Evolutionary conservation across 2,329 filamentous ascomycete genomes (phyloP).

Genomic region (Arthroderma sp.): DNA sequence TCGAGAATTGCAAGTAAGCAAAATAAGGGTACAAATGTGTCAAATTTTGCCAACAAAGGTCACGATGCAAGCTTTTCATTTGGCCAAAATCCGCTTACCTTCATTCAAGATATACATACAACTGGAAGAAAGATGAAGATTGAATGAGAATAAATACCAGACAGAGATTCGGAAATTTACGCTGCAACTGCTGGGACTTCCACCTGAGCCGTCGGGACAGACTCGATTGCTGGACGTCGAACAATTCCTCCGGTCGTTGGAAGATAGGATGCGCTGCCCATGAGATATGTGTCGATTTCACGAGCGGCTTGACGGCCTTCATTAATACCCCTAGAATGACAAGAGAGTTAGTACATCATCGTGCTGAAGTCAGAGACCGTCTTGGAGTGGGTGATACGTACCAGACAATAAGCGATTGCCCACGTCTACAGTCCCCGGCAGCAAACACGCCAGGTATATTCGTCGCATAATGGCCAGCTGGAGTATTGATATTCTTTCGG

Average conservation of each 20-base stretch:
- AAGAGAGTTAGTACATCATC: not conserved
- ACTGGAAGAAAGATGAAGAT: not conserved
- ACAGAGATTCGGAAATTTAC: conserved; percentile 8
- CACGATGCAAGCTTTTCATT: not conserved
- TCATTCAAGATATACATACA: not conserved
- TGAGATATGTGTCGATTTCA: conserved; percentile 81
- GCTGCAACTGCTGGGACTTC: conserved; percentile 22
- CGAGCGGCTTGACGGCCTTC: conserved; percentile 87
- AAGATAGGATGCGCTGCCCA: conserved; percentile 59
- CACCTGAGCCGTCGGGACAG: conserved; percentile 25
- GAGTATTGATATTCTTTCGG: conserved; percentile 93
- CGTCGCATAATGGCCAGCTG: conserved; percentile 74
- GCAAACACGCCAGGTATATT: conserved; percentile 83
- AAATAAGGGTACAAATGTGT: not conserved
- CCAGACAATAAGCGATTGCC: conserved; percentile 94
- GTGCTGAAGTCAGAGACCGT: not conserved
- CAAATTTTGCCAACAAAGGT: not conserved
- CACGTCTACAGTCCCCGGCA: conserved; percentile 86
- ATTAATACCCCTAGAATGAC: conserved; percentile 71
- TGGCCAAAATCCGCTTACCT: not conserved
- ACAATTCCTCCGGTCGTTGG: conserved; percentile 90
- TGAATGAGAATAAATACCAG: not conserved
- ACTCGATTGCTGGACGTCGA: conserved; percentile 54
- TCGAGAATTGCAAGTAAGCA: not conserved
- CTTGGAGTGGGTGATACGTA: conserved; percentile 37